phyloP scores from a whole-genome alignment of 1,284 basidiomycete species.

The Bjerkandera adusta region DNA sequence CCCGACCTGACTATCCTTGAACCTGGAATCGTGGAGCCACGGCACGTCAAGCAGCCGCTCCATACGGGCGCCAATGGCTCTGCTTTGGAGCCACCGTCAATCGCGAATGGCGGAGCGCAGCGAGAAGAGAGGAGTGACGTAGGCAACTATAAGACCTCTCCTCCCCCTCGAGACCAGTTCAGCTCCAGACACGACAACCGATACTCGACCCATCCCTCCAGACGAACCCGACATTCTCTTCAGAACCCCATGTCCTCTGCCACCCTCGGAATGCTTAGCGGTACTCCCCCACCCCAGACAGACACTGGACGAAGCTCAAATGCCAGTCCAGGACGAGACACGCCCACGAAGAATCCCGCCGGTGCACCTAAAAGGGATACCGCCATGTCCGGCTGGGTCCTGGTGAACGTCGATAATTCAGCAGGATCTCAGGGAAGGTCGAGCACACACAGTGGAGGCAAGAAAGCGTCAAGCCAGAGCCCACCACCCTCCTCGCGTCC shows the following conservation, averaged over 20 bases:
- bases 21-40: slow-evolving; percentile 2
- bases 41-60: slow-evolving; percentile 7
- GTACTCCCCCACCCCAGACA: neutral
- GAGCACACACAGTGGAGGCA: slow-evolving; percentile 6
- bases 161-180: slow-evolving; percentile 26
- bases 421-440: too few relatives aligned
- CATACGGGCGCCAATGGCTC: slow-evolving; percentile 11
- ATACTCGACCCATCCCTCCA: too few relatives aligned
- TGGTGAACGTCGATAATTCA: slow-evolving; percentile 57
- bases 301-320: neutral
- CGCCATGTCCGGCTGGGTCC: slow-evolving; percentile 52
- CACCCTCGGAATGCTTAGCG: neutral
- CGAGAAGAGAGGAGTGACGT: slow-evolving; percentile 30
- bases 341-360: neutral
- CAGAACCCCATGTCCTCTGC: slow-evolving; percentile 4
- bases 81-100: slow-evolving; percentile 4
- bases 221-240: too few relatives aligned
- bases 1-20: slow-evolving; percentile 18
- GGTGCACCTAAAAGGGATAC: slow-evolving; percentile 12
- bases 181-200: slow-evolving; percentile 25
- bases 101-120: slow-evolving; percentile 25
- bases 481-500: slow-evolving; percentile 6
- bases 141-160: slow-evolving; percentile 21
- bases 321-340: neutral
- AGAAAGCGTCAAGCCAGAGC: slow-evolving; percentile 11